Conservation (phyloP, 2,329 filamentous ascomycete genomes). For the Botrytis pseudocinerea region DNA sequence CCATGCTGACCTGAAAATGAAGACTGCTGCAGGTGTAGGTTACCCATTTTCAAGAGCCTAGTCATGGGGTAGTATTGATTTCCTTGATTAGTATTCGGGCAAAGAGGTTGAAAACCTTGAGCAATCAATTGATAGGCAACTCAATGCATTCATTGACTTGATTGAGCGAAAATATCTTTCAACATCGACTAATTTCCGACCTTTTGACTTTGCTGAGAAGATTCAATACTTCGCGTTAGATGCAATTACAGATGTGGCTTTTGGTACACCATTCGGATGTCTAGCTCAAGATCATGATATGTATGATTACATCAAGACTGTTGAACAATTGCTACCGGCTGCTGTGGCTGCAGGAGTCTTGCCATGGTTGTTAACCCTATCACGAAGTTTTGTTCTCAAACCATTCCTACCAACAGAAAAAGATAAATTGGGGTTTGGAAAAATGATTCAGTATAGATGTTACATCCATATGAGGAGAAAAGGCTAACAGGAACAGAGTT, state of each 20-base stretch:
- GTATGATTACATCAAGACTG: conserved; percentile 50
- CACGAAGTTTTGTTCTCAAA: conserved; percentile 46
- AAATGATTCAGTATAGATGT: conserved; percentile 47
- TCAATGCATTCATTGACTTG: conserved; percentile 25
- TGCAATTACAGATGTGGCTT: conserved; percentile 55
- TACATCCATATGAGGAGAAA: no score
- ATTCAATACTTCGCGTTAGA: conserved; percentile 57
- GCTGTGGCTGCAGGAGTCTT: conserved; percentile 49
- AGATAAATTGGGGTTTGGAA: conserved; percentile 44
- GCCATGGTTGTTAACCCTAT: conserved; percentile 45
- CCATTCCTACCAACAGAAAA: conserved; percentile 46
- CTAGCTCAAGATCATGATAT: conserved; percentile 50
- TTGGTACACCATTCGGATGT: conserved; percentile 53
- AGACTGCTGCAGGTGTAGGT: conserved; percentile 52
- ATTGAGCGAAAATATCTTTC: conserved; percentile 41
- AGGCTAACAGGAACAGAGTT: conserved; percentile 26
- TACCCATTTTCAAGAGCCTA: neutral
- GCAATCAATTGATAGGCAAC: conserved; percentile 48
- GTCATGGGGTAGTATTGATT: neutral
- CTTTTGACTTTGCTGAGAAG: conserved; percentile 53
- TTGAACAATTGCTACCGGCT: conserved; percentile 46
- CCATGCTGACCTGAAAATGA: conserved; percentile 44
- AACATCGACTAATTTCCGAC: conserved; percentile 40
- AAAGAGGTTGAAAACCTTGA: conserved; percentile 55
- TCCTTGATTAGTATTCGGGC: conserved; percentile 47